Base-by-base conservation (phyloP, 305 asterid genomes). In the Lippia alba region DNA sequence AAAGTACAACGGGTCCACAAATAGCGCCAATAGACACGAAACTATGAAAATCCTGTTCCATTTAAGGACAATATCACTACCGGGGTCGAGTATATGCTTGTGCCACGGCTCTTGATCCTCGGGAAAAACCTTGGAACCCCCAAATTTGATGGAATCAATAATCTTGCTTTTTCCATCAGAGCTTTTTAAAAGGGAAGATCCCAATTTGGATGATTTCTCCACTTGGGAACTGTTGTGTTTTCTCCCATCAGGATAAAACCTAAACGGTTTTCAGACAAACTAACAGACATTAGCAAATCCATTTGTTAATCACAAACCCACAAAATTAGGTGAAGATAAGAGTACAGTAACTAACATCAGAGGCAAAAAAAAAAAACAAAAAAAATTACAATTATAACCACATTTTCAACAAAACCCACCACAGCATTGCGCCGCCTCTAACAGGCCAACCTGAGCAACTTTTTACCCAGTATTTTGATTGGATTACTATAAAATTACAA, bases 21-120 rank as follows among this genome's bases (percentile, higher is more conserved):
- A 93, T 61, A 93, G 80, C 6, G 98, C 98, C 79, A 89, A 56
- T 67, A 93, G 82, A 83, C 96, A 91, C 49, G 97, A 83, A 36
- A 93, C 84, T 58, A 91, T 93, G 87, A 93, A 93, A 61, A 87
- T 79, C 81, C 96, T 74, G 76, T 93, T 93, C 98, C 98, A 93
- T 18, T 89, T 86, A 0, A 93, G 89, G 78, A 93, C 96, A 61
- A 93, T 86, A 48, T 84, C 94, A 71, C 98, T 87, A 32, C 92
- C 96, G 0, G 98, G 98, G 74, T 93, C 98, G 30, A 93, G 92
- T 74, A 91, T 89, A 64, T 80, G 89, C 79, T 81, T 83, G 66
- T 76, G 85, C 84, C 90, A 74, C 1, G 87, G 82, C 56, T 79
- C 82, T 14, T 76, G 84, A 64, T 83, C 84, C 82, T 84, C 91